Evolutionary conservation across 352 stramenopile genomes (phyloP), one percentile per base, ranked within the genome.

Genomic region (Pythium grandisporangium): DNA sequence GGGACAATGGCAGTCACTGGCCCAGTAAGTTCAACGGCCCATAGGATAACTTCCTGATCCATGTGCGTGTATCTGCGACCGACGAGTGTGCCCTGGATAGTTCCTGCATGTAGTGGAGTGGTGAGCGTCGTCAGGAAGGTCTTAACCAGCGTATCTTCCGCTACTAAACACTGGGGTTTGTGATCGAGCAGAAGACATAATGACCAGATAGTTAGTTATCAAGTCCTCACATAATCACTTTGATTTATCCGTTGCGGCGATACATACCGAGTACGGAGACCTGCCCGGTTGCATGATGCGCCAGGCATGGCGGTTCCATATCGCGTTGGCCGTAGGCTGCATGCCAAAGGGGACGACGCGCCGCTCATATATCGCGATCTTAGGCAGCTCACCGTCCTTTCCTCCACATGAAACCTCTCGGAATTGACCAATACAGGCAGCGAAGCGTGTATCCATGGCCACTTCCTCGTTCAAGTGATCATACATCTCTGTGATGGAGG

Each of bases 131-230:
- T 51, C 8, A 19, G 26, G 20, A 51, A 51, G 6, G 24, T 26
- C 20, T 44, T 44, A 36, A 51, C 44, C 44, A 51, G 43, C 4
- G 39, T 12, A 23, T 51, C 27, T 2, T 36, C 25, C 13, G 43
- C 24, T 1, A 39, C 27, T 1, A 24, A 14, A 5, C 6, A 1
- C 20, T 43, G 19, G n/a, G n/a, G n/a, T n/a, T n/a, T n/a, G n/a
- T n/a, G n/a, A n/a, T n/a, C n/a, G n/a, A n/a, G n/a, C n/a, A 20
- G 13, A 38, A 11, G 33, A 38, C 33, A 38, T 20, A 11, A 11
- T 1, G 19, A 38, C n/a, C n/a, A n/a, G n/a, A 38, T 20, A 38
- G 19, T 20, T 20, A 38, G 33, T 20, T 38, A 19, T 20, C 11
- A 1, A 38, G n/a, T n/a, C n/a, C n/a, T n/a, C n/a, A n/a, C n/a